Conservation (phyloP, 1,284 basidiomycete species). For the Phenoliferia sp. region DNA sequence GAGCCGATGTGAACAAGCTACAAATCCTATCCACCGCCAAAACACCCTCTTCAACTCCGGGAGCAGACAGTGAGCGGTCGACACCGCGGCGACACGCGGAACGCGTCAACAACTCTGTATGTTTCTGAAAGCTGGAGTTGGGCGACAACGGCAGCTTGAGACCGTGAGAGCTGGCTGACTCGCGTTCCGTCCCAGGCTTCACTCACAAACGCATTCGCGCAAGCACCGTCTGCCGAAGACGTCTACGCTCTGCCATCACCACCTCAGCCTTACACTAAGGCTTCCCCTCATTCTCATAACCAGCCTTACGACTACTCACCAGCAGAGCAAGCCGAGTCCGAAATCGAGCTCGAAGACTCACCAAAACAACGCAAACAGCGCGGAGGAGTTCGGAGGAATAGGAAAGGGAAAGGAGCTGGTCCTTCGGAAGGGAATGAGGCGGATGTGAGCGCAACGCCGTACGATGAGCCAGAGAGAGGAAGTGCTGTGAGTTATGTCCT, state of each 20-base stretch:
- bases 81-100: background rate
- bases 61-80: background rate
- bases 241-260: background rate
- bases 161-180: background rate
- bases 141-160: too few species aligned
- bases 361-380: background rate
- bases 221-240: background rate
- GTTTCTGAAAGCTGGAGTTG: too few species aligned
- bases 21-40: background rate
- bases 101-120: background rate
- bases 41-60: background rate
- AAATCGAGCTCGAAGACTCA: background rate
- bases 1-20: background rate
- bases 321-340: background rate
- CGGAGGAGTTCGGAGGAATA: constrained; percentile 1
- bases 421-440: constrained; percentile 11
- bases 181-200: background rate
- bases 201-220: background rate
- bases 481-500: background rate
- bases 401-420: background rate
- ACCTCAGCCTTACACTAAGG: background rate
- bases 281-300: background rate
- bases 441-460: background rate
- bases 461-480: background rate
- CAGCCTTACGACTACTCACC: background rate